A percentile compares a stretch with the other conserved stretches of the same genome.
Conservation (phyloP, 129 eudicot genomes). For the Deinandra increscens region DNA sequence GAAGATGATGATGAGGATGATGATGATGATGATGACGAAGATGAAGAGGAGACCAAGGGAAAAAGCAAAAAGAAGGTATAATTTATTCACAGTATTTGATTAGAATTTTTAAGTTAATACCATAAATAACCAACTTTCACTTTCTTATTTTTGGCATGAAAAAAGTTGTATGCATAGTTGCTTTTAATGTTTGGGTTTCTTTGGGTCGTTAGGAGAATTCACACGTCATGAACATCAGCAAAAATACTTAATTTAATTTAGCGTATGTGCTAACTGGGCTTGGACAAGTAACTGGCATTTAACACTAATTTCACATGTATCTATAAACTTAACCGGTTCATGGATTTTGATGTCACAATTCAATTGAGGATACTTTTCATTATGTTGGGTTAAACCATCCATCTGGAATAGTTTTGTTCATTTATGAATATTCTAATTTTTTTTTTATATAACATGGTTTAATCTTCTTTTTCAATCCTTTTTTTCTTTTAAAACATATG, state of each 20-base stretch:
- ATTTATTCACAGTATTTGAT: not conserved
- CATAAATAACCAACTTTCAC: not conserved
- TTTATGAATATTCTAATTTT: constrained; percentile 16
- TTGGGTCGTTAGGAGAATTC: not conserved
- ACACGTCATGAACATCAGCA: not conserved
- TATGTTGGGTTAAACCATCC: not conserved
- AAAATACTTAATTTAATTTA: not conserved
- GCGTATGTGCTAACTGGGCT: not conserved
- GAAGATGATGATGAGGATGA: constrained; percentile 52
- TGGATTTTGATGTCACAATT: not conserved
- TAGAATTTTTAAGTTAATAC: not conserved
- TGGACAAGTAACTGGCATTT: not conserved
- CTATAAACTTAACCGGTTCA: not conserved
- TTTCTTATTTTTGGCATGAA: not conserved
- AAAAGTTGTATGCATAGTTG: not conserved
- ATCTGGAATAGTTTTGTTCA: not conserved
- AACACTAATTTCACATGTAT: not conserved
- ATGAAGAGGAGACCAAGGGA: constrained; percentile 21
- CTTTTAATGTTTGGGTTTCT: too few species aligned
- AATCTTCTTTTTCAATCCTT: not conserved
- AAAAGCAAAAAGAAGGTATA: constrained; percentile 58
- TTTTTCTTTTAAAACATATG: not conserved
- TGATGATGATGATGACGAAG: constrained; percentile 53
- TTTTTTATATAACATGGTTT: constrained; percentile 5
- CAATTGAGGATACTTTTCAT: not conserved